A percentile compares a stretch with the other conserved stretches of the same genome.
Conservation (phyloP, 2,329 filamentous ascomycete species). For the Waltergamsia citrina region DNA sequence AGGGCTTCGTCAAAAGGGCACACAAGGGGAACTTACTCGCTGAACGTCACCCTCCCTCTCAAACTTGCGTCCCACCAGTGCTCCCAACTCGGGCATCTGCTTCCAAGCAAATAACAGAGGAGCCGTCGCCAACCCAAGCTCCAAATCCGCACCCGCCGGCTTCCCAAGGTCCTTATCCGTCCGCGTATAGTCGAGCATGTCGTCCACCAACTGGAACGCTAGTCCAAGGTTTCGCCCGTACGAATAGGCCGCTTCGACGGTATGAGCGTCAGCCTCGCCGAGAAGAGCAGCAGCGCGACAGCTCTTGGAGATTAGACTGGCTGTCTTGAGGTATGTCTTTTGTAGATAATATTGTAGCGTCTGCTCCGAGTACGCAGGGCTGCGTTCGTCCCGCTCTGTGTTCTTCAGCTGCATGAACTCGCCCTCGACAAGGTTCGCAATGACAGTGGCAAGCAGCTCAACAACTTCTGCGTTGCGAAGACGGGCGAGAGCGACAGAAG, state of each 20-base stretch:
- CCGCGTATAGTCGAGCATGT: constrained; percentile 94
- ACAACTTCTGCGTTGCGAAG: constrained; percentile 89
- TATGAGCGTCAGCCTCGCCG: constrained; percentile 64
- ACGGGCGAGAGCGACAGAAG: constrained; percentile 85
- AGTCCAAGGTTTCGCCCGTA: constrained; percentile 92
- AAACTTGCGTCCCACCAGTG: constrained; percentile 88
- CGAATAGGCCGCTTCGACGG: constrained; percentile 82
- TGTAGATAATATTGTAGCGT: constrained; percentile 89
- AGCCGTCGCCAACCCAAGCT: constrained; percentile 87
- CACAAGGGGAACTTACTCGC: constrained; percentile 47
- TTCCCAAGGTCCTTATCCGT: constrained; percentile 82
- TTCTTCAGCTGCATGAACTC: constrained; percentile 99
- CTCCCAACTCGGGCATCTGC: constrained; percentile 72
- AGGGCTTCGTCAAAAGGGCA: not conserved
- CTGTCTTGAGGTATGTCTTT: constrained; percentile 97
- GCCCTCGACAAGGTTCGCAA: constrained; percentile 94
- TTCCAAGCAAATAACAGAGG: constrained; percentile 95
- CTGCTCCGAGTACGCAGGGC: constrained; percentile 79
- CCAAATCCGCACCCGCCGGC: constrained; percentile 86
- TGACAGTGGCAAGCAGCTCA: constrained; percentile 89
- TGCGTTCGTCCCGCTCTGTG: constrained; percentile 77
- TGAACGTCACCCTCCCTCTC: constrained; percentile 72
- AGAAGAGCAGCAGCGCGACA: constrained; percentile 85
- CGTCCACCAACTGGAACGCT: constrained; percentile 95
- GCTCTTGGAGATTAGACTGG: constrained; percentile 90